phyloP scores from a whole-genome alignment of 441 rosid genomes.

The Erodium texanum region DNA sequence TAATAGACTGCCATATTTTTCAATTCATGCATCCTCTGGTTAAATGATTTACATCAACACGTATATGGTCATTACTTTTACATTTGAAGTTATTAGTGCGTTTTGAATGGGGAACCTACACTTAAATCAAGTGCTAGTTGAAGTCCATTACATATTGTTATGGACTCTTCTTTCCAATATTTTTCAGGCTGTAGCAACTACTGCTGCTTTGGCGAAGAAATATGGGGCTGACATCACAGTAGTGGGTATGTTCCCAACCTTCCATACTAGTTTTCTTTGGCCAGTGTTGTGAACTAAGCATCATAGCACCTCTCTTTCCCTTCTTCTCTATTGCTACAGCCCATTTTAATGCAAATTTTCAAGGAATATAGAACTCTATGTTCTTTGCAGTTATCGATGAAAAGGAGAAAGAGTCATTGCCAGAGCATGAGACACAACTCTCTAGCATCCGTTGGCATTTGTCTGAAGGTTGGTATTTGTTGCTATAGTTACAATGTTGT shows the following conservation, averaged over 20 bases:
- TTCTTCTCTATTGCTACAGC: neutral
- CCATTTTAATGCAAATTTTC: conserved; percentile 19
- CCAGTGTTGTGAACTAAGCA: conserved; percentile 8
- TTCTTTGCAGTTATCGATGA: conserved; percentile 67
- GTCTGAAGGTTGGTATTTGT: conserved; percentile 46
- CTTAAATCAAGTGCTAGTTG: neutral
- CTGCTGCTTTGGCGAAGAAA: conserved; percentile 59
- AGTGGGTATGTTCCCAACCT: conserved; percentile 40
- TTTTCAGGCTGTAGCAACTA: conserved; percentile 72
- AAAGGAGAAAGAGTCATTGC: conserved; percentile 56
- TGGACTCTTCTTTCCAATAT: neutral
- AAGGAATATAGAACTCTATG: conserved; percentile 21
- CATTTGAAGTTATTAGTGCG: neutral
- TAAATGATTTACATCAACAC: too few relatives aligned
- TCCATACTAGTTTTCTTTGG: neutral
- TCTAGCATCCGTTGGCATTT: conserved; percentile 87
- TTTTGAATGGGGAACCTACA: neutral
- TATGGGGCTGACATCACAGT: conserved; percentile 52
- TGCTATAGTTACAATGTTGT: neutral
- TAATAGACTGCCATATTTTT: neutral
- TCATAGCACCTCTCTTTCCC: neutral
- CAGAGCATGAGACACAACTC: conserved; percentile 69
- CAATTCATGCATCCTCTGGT: too few relatives aligned
- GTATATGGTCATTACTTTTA: neutral
- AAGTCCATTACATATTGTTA: neutral